Evolutionary conservation across 2,329 filamentous ascomycete genomes (phyloP).

Genomic region (Seiridium cupressi): DNA sequence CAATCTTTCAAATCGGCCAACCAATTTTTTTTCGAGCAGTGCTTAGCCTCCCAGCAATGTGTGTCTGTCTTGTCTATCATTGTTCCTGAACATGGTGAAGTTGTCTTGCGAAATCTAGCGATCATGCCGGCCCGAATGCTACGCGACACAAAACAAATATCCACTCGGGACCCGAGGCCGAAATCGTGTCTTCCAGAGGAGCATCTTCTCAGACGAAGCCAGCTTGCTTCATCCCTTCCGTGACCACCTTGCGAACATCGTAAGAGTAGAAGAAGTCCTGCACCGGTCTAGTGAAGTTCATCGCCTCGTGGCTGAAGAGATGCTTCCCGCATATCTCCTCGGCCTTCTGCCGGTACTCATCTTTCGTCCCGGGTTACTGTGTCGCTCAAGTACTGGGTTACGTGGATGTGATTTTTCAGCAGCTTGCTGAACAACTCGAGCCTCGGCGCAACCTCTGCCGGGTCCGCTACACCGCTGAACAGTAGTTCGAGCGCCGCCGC

Average conservation of each 20-base stretch:
- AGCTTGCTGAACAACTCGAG: constrained; percentile 9
- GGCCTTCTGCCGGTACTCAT: constrained; percentile 8
- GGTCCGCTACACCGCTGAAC: background rate
- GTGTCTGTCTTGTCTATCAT: too few relatives aligned
- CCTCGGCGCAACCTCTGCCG: background rate
- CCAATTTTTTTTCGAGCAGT: too few relatives aligned
- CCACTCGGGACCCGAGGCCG: too few relatives aligned
- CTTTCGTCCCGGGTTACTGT: constrained; percentile 6
- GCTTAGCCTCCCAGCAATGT: too few relatives aligned
- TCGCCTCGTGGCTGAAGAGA: constrained; percentile 5
- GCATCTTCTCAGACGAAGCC: background rate
- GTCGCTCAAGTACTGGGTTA: constrained; percentile 12
- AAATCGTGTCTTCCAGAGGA: background rate
- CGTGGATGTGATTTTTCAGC: constrained; percentile 12
- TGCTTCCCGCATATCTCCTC: constrained; percentile 10
- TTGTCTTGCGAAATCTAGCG: too few relatives aligned
- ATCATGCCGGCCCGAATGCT: too few relatives aligned
- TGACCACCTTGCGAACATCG: constrained; percentile 11
- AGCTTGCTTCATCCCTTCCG: constrained; percentile 2
- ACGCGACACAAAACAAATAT: too few relatives aligned
- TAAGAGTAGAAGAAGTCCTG: constrained; percentile 12
- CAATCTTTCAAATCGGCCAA: too few relatives aligned
- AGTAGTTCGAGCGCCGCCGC: constrained; percentile 11
- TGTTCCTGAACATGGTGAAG: too few relatives aligned
- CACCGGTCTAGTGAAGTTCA: constrained; percentile 10